Evolutionary conservation across 768 basidiomycete genomes (phyloP).

Genomic region (Hemileccinum impolitum): DNA sequence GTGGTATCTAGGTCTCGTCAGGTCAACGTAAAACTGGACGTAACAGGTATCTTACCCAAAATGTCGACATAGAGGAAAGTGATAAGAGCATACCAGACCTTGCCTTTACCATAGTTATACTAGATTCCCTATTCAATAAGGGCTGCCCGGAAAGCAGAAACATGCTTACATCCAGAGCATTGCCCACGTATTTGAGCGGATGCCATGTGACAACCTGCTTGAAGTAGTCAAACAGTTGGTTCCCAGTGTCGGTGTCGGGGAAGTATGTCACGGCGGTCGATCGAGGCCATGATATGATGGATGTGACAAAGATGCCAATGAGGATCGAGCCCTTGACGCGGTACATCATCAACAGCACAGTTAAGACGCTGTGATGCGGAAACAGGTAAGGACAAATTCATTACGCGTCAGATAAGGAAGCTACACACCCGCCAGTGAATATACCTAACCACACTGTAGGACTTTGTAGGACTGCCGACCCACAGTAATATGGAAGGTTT

Average conservation of each 20-base stretch:
- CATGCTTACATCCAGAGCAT: slow-evolving; percentile 58
- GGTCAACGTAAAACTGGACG: background rate
- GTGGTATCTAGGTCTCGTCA: slow-evolving; percentile 33
- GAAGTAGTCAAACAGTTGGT: slow-evolving; percentile 79
- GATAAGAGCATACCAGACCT: slow-evolving; percentile 82
- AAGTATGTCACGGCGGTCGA: slow-evolving; percentile 77
- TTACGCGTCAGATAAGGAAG: background rate
- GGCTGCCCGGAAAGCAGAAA: background rate
- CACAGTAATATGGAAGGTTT: slow-evolving; percentile 58
- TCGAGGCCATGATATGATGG: slow-evolving; percentile 88
- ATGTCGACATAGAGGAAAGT: slow-evolving; percentile 92
- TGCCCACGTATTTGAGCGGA: slow-evolving; percentile 56
- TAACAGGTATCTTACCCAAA: slow-evolving; percentile 46
- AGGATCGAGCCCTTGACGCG: slow-evolving; percentile 81
- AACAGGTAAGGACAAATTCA: slow-evolving; percentile 4
- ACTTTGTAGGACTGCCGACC: slow-evolving; percentile 57
- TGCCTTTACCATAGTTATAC: slow-evolving; percentile 58
- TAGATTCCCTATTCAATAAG: slow-evolving; percentile 22
- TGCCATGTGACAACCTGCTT: slow-evolving; percentile 80
- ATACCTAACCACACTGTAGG: slow-evolving; percentile 90
- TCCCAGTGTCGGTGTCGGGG: slow-evolving; percentile 65
- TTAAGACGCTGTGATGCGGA: slow-evolving; percentile 56
- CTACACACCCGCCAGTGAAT: slow-evolving; percentile 70
- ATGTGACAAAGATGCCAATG: slow-evolving; percentile 79
- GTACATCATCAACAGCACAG: slow-evolving; percentile 79